A percentile compares a stretch with the other conserved stretches of the same genome.
Conservation (phyloP, 306 rosid genomes). For the Corylus avellana region DNA sequence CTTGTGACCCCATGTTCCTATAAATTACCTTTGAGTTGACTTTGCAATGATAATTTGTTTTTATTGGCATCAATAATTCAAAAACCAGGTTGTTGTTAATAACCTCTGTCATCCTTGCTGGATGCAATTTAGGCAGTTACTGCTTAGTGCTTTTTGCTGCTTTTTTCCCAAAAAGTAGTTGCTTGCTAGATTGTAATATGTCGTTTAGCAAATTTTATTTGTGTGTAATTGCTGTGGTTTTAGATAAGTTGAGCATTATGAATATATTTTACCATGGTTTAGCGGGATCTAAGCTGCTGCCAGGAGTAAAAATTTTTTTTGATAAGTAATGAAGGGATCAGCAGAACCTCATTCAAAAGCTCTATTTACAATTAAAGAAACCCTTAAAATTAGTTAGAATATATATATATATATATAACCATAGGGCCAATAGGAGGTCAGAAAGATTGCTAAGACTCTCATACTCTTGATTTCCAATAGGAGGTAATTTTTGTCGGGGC, state of each 20-base stretch:
- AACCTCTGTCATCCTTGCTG: neutral
- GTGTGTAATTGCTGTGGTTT: constrained; percentile 17
- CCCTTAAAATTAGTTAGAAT: neutral
- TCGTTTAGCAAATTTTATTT: constrained; percentile 15
- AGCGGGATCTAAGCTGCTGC: neutral
- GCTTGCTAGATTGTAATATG: constrained; percentile 5
- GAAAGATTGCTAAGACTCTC: neutral
- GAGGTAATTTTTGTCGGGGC: too few species aligned
- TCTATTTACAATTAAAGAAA: neutral
- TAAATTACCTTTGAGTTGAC: neutral
- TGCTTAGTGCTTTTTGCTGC: constrained; percentile 8
- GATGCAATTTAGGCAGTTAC: constrained; percentile 5
- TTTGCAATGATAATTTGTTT: neutral
- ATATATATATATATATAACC: neutral
- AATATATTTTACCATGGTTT: neutral
- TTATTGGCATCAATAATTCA: neutral
- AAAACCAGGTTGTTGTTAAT: neutral
- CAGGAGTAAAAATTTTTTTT: too few species aligned
- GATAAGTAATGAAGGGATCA: neutral
- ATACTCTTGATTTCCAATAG: too few species aligned
- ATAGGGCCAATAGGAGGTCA: neutral
- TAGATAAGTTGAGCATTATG: neutral
- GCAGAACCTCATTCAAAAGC: neutral
- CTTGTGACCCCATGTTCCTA: constrained; percentile 13
- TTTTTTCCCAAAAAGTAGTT: neutral